These are phyloP conservation scores for Debaryomyces sp. DNA, from an alignment of 1,139 yeast species.

Conservation along the genomic window DNA sequence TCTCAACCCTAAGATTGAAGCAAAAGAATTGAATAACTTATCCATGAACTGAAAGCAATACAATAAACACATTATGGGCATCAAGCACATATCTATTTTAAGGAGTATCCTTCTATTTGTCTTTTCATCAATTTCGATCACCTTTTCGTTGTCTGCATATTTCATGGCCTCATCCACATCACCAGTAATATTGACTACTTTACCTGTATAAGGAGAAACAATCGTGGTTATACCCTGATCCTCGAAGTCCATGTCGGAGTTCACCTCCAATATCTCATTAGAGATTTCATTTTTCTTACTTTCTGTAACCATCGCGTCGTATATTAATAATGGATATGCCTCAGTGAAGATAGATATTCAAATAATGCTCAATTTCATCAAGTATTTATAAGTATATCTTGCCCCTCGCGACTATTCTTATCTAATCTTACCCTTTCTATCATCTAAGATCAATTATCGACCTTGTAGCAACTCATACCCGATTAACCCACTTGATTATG, in stretches of 20 bases:
- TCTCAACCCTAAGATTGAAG: constrained; percentile 60
- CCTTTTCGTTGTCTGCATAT: constrained; percentile 14
- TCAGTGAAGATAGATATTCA: not conserved
- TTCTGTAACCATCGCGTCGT: not conserved
- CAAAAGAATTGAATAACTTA: constrained; percentile 56
- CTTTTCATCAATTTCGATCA: constrained; percentile 16
- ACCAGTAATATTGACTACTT: constrained; percentile 17
- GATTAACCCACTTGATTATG: too few relatives aligned
- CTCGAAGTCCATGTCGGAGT: not conserved
- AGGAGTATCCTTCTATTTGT: constrained; percentile 22
- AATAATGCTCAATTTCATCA: too few relatives aligned
- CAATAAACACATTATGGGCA: constrained; percentile 55
- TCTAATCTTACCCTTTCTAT: too few relatives aligned
- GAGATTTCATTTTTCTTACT: not conserved
- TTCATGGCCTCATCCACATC: constrained; percentile 32
- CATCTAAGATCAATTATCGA: too few relatives aligned
- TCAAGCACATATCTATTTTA: constrained; percentile 55
- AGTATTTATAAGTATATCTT: not conserved
- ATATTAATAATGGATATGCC: not conserved
- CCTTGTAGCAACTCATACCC: too few relatives aligned
- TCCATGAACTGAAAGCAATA: constrained; percentile 65
- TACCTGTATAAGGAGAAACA: constrained; percentile 30
- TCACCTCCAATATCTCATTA: not conserved
- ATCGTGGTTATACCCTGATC: constrained; percentile 26
- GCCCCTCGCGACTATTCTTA: not conserved